These are phyloP conservation scores for Populus hybrid DNA, from an alignment of 441 rosid species.

Conservation along the genomic window DNA sequence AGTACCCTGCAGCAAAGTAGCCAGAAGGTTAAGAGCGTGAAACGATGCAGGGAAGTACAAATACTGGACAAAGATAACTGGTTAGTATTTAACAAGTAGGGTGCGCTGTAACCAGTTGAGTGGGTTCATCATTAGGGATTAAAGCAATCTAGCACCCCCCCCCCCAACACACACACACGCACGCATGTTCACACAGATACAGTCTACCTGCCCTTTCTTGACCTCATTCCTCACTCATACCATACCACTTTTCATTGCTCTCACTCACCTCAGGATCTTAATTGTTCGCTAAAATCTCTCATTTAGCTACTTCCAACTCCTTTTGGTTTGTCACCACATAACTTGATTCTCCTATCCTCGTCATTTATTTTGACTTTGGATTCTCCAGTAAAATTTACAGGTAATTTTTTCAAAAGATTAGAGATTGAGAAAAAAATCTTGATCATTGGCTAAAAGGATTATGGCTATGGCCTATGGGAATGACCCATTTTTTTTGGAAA, in stretches of 20 bases:
- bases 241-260: not conserved
- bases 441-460: no score
- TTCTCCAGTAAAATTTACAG: not conserved
- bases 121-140: not conserved
- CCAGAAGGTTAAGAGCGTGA: slow-evolving; percentile 1
- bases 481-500: not conserved
- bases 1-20: slow-evolving; percentile 56
- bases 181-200: no score
- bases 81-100: not conserved
- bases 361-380: not conserved
- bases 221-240: not conserved
- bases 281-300: not conserved
- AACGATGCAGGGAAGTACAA: not conserved
- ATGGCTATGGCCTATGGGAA: no score
- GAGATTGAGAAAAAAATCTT: not conserved
- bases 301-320: not conserved
- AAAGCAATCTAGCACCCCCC: no score
- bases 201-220: not conserved
- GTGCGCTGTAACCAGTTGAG: not conserved
- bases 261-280: not conserved
- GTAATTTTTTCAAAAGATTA: not conserved
- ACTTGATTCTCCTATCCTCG: not conserved
- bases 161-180: not conserved
- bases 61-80: not conserved
- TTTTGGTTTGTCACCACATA: not conserved